phyloP scores from a whole-genome alignment of 257 asterid genomes.

The Hygrophila difformis region DNA sequence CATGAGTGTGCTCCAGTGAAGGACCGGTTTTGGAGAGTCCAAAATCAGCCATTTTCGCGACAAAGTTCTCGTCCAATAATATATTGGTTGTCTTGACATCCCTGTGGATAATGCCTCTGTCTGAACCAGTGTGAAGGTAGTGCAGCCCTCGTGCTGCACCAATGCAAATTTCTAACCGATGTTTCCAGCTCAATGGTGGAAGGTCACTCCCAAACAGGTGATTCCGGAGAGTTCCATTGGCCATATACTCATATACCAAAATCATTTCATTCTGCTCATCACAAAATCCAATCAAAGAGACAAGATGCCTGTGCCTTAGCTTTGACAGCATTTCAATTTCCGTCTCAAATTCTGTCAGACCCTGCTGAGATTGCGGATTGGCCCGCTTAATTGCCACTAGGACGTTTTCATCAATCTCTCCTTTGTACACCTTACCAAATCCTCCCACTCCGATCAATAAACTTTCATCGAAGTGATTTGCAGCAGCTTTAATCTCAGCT shows the following conservation, averaged over 20 bases:
- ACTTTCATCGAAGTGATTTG: constrained; percentile 61
- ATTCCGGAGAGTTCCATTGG: constrained; percentile 67
- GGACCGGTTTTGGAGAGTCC: constrained; percentile 91
- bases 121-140: constrained; percentile 88
- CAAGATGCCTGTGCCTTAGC: constrained; percentile 76
- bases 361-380: constrained; percentile 88
- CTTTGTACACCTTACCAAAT: constrained; percentile 77
- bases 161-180: constrained; percentile 68
- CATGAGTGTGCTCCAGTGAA: constrained; percentile 77
- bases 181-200: constrained; percentile 67
- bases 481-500: constrained; percentile 58
- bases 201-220: constrained; percentile 68
- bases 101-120: constrained; percentile 70
- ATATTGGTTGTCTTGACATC: constrained; percentile 88
- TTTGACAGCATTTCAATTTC: constrained; percentile 77
- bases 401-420: constrained; percentile 50
- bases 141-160: constrained; percentile 83
- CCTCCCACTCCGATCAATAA: constrained; percentile 84
- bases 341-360: constrained; percentile 70
- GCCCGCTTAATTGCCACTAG: constrained; percentile 69
- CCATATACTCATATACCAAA: constrained; percentile 83
- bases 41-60: constrained; percentile 85
- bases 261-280: constrained; percentile 83
- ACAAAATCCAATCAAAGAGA: constrained; percentile 79
- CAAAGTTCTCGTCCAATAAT: constrained; percentile 55